Evolutionary conservation across 2,329 filamentous ascomycete species (phyloP).

Genomic region (Fusarium algeriense): DNA sequence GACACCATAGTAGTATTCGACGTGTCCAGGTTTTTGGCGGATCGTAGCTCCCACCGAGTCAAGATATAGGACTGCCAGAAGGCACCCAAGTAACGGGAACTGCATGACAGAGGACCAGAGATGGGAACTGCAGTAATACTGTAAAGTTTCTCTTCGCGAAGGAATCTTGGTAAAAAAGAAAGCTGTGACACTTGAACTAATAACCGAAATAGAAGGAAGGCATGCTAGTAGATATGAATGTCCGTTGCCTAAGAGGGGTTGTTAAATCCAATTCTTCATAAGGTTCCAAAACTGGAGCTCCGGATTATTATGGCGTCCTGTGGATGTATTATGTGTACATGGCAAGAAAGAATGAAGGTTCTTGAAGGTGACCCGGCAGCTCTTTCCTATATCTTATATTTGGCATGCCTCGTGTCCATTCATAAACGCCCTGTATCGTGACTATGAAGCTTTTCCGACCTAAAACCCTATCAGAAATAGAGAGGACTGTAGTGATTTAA

Average conservation of each 20-base stretch:
- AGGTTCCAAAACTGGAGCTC: not conserved
- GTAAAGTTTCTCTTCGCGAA: not conserved
- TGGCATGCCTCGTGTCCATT: not conserved
- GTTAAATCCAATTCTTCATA: not conserved
- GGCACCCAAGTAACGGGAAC: not conserved
- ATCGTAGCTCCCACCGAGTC: not conserved
- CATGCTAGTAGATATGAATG: too few relatives aligned
- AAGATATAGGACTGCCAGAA: slow-evolving; percentile 8
- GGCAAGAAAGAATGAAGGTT: not conserved
- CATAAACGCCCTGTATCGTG: too few relatives aligned
- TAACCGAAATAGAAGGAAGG: not conserved
- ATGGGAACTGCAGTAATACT: not conserved
- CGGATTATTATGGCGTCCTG: not conserved
- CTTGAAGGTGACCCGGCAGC: not conserved
- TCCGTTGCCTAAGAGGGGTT: not conserved
- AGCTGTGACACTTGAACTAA: not conserved
- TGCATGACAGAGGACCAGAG: not conserved
- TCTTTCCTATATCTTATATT: not conserved
- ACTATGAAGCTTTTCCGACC: too few relatives aligned
- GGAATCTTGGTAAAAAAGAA: not conserved
- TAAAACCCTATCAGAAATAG: too few relatives aligned
- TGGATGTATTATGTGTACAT: not conserved
- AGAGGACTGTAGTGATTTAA: too few relatives aligned
- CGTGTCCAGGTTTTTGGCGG: too few relatives aligned
- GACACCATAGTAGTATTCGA: slow-evolving; percentile 20